Conservation (phyloP, 2,329 filamentous ascomycete genomes). For the Fusarium hostae region DNA sequence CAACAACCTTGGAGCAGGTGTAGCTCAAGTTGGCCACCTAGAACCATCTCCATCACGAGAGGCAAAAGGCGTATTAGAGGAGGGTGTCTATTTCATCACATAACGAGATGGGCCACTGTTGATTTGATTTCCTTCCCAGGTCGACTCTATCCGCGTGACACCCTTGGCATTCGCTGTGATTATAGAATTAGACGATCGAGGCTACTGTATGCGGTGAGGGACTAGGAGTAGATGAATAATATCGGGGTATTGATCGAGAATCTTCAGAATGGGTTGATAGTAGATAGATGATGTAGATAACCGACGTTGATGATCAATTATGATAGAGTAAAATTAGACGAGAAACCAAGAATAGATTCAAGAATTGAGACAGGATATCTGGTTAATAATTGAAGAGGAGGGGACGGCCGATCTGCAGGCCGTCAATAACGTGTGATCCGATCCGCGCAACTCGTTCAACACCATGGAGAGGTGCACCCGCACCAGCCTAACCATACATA, state of each 20-base stretch:
- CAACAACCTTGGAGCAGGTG: conserved; percentile 64
- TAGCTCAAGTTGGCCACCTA: conserved; percentile 45
- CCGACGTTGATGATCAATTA: conserved; percentile 13
- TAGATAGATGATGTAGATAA: conserved; percentile 12
- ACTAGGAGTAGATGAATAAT: conserved; percentile 1
- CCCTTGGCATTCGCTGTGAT: conserved; percentile 4
- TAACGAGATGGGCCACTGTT: conserved; percentile 15
- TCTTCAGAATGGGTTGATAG: conserved; percentile 7
- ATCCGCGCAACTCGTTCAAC: conserved; percentile 45
- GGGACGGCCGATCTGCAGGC: conserved; percentile 38
- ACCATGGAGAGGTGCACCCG: conserved; percentile 44
- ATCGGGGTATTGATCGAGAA: conserved; percentile 20
- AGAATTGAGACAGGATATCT: conserved; percentile 23
- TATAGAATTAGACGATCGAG: conserved; percentile 27
- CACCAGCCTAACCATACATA: conserved; percentile 44
- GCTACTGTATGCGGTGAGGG: conserved; percentile 32
- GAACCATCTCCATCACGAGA: conserved; percentile 47
- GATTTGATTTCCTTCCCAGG: conserved; percentile 1
- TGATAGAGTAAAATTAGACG: conserved; percentile 10
- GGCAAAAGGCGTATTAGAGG: conserved; percentile 19
- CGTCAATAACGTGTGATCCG: conserved; percentile 46
- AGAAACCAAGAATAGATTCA: conserved; percentile 22
- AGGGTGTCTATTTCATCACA: conserved; percentile 36
- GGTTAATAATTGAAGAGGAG: conserved; percentile 39
- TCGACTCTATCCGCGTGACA: background rate